Percentiles rank a stretch among this genome's conserved stretches.
Evolutionary conservation across 1,139 yeast species (phyloP).

Genomic region (Pneumocystis carinii): DNA sequence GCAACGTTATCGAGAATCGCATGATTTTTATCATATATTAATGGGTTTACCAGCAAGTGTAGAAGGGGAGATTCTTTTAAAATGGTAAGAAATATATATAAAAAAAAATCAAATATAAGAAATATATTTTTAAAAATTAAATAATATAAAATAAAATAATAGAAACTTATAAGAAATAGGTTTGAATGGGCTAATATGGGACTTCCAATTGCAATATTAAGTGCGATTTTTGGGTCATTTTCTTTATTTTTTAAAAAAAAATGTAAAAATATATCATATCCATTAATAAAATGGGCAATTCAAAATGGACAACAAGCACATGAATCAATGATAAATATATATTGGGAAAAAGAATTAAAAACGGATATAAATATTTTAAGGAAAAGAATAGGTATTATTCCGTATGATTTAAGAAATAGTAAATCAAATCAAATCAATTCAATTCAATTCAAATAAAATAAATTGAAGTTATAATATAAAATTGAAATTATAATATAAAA

Average conservation of each 20-base stretch:
- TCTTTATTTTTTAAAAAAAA: constrained; percentile 27
- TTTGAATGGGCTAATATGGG: constrained; percentile 88
- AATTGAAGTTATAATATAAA: no score
- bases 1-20: constrained; percentile 90
- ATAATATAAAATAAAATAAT: no score
- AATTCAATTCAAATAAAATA: no score
- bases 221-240: constrained; percentile 76
- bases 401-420: not conserved
- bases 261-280: no score
- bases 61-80: constrained; percentile 91
- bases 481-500: not conserved
- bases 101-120: no score
- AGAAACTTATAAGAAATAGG: constrained; percentile 24
- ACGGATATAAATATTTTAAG: constrained; percentile 61
- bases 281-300: constrained; percentile 45
- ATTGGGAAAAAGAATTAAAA: constrained; percentile 79
- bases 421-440: no score
- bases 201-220: constrained; percentile 89
- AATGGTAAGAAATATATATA: constrained; percentile 20
- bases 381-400: constrained; percentile 7
- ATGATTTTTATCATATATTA: constrained; percentile 88
- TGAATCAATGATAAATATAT: constrained; percentile 61
- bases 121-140: no score
- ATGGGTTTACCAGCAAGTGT: constrained; percentile 80
- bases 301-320: constrained; percentile 57